Evolutionary conservation across 2,329 filamentous ascomycete genomes (phyloP).

Genomic region (Penicillium vulpinum): DNA sequence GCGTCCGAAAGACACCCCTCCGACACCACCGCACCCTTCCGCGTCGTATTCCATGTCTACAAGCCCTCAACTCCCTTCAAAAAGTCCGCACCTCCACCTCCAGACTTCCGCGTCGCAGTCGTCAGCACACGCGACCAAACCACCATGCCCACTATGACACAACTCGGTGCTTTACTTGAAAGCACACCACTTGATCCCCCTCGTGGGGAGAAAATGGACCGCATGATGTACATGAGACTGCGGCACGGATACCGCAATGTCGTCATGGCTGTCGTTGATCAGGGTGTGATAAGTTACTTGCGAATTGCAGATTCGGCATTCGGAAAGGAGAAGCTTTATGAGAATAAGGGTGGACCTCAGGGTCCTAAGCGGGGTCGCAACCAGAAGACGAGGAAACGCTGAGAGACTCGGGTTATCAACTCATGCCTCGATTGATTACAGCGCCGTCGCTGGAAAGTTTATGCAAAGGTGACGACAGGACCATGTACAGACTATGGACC

Average conservation of each 20-base stretch:
- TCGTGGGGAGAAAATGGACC: slow-evolving; percentile 47
- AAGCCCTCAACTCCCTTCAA: slow-evolving; percentile 70
- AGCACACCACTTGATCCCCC: slow-evolving; percentile 70
- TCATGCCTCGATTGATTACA: neutral
- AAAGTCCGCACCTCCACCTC: slow-evolving; percentile 73
- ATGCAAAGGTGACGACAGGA: neutral
- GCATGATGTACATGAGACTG: slow-evolving; percentile 69
- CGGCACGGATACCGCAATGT: slow-evolving; percentile 84
- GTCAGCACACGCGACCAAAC: slow-evolving; percentile 70
- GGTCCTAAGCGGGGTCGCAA: slow-evolving; percentile 31
- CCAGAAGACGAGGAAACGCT: slow-evolving; percentile 33
- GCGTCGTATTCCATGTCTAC: slow-evolving; percentile 78
- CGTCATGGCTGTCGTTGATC: slow-evolving; percentile 82
- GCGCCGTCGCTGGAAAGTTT: neutral
- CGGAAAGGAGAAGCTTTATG: slow-evolving; percentile 70
- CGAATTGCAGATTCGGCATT: slow-evolving; percentile 79
- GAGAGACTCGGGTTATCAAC: slow-evolving; percentile 6
- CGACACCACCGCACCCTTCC: slow-evolving; percentile 58
- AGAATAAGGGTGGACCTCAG: slow-evolving; percentile 37
- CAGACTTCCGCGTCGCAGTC: slow-evolving; percentile 84
- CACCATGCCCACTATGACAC: slow-evolving; percentile 68
- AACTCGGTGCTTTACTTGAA: slow-evolving; percentile 71
- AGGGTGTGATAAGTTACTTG: slow-evolving; percentile 86
- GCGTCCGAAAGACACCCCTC: slow-evolving; percentile 22
- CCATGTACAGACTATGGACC: neutral